Evolutionary conservation across 441 rosid genomes (phyloP), one percentile per base, ranked within the genome.

Genomic region (Geranium incanum): DNA sequence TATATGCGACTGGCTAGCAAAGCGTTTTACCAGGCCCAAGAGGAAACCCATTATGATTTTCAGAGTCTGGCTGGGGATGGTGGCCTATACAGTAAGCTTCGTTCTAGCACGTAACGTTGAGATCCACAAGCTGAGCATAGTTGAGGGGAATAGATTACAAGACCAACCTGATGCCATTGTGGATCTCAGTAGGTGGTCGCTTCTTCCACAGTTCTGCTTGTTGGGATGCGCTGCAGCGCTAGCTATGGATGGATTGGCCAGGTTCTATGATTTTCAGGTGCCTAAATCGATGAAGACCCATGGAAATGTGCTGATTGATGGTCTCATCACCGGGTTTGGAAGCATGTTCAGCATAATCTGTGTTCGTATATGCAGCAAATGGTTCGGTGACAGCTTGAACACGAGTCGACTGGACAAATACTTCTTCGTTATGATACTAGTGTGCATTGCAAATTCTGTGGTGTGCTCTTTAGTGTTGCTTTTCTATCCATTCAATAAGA

Each of bases 201-300:
- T 57, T 6, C 64, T 57, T 57, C 64, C 64, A 57, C 64, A 57
- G 64, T 57, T 57, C 23, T 57, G 64, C 64, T 57, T 57, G 64
- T 57, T 57, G 64, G 64, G 64, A 57, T 57, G 64, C 6, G 64
- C 64, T 57, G 64, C 64, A 57, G 64, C 28, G 64, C 64, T 57
- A 3, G 64, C 64, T 3, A 57, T 57, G 64, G 64, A 57, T 18
- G 64, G 64, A 18, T 18, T 57, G 64, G 64, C 64, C 2, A 57
- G 64, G 64, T 18, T 57, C 28, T 57, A 57, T 57, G 64, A 57
- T 15, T 57, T 57, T 57, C 64, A 57, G 64, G 64, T 57, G 64
- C 64, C 64, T 15, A 57, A 16, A 18, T 57, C 64, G 1, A 57
- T 57, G 64, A 57, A 57, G 64, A 19, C 21, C 21, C 64, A 57